Percentiles rank a stretch among this genome's conserved stretches.
These are phyloP conservation scores for Starmera dryadoides DNA, from an alignment of 805 yeast species.

Conservation along the genomic window DNA sequence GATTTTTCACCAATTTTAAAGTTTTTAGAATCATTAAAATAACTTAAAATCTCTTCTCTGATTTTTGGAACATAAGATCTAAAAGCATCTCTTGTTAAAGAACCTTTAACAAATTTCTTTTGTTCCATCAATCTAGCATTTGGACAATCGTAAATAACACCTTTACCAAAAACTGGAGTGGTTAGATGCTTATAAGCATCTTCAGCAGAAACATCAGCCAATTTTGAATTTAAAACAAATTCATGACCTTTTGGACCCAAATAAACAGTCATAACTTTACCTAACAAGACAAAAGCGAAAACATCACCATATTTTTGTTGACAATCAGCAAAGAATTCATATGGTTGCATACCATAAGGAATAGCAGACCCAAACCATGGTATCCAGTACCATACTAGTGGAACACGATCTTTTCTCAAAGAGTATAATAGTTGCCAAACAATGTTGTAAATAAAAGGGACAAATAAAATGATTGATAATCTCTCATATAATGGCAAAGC, in stretches of 20 bases:
- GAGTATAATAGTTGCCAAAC: constrained; percentile 64
- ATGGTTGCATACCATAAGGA: constrained; percentile 88
- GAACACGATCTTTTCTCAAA: constrained; percentile 76
- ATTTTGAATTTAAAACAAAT: constrained; percentile 85
- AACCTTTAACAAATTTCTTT: constrained; percentile 90
- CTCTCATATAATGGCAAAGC: constrained; percentile 29
- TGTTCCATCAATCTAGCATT: constrained; percentile 94
- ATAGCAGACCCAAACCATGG: constrained; percentile 96
- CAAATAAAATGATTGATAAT: constrained; percentile 23
- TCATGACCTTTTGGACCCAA: constrained; percentile 98
- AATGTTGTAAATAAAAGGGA: constrained; percentile 59
- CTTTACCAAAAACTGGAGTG: constrained; percentile 98
- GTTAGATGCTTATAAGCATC: constrained; percentile 94
- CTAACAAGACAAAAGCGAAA: constrained; percentile 83
- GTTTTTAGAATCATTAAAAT: constrained; percentile 46
- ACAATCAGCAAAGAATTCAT: constrained; percentile 75
- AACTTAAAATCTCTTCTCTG: constrained; percentile 65
- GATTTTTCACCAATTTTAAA: constrained; percentile 34
- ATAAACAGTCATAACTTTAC: constrained; percentile 90
- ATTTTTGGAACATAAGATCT: constrained; percentile 82
- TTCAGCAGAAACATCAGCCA: constrained; percentile 89
- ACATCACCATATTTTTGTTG: constrained; percentile 86
- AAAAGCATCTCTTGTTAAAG: constrained; percentile 82
- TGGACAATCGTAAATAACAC: constrained; percentile 96
- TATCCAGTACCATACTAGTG: constrained; percentile 84